phyloP scores from a whole-genome alignment of 2,329 filamentous ascomycete genomes.

The Fusarium virguliforme region DNA sequence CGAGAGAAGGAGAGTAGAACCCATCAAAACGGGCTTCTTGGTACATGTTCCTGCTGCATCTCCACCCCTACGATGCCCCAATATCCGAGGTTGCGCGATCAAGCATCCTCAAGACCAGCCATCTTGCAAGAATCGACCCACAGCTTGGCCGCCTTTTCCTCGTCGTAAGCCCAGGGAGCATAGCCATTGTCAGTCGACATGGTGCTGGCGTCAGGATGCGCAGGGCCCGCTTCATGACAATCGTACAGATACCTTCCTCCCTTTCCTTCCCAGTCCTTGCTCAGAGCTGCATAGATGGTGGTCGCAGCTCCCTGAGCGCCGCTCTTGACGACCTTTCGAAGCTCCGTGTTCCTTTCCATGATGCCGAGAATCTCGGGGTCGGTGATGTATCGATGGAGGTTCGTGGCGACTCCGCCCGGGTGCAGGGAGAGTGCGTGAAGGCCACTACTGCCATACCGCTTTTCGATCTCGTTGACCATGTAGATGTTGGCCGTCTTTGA shows the following conservation, averaged over 20 bases:
- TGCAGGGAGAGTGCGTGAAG: constrained; percentile 38
- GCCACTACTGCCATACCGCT: constrained; percentile 20
- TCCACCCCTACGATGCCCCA: not conserved
- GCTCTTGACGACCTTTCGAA: not conserved
- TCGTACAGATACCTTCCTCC: constrained; percentile 25
- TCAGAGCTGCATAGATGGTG: constrained; percentile 11
- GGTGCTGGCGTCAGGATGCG: accelerated
- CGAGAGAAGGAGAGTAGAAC: not conserved
- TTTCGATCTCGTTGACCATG: constrained; percentile 42
- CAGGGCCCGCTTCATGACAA: not conserved
- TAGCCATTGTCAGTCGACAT: constrained; percentile 4
- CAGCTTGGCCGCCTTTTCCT: not conserved
- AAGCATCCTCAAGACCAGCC: not conserved
- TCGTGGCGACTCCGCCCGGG: constrained; percentile 27
- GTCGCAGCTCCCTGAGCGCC: constrained; percentile 23
- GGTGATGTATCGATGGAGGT: constrained; percentile 12
- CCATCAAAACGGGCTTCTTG: not conserved
- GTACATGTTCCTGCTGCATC: not conserved
- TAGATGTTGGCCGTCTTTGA: constrained; percentile 44
- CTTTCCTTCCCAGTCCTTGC: constrained; percentile 19
- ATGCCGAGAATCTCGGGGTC: not conserved
- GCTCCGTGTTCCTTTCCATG: not conserved
- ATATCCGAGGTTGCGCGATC: not conserved
- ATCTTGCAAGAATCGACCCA: constrained; percentile 21
- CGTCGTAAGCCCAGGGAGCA: constrained; percentile 20